These are phyloP conservation scores for Leccinum subtestaceum DNA, from an alignment of 768 basidiomycete species.

Conservation along the genomic window DNA sequence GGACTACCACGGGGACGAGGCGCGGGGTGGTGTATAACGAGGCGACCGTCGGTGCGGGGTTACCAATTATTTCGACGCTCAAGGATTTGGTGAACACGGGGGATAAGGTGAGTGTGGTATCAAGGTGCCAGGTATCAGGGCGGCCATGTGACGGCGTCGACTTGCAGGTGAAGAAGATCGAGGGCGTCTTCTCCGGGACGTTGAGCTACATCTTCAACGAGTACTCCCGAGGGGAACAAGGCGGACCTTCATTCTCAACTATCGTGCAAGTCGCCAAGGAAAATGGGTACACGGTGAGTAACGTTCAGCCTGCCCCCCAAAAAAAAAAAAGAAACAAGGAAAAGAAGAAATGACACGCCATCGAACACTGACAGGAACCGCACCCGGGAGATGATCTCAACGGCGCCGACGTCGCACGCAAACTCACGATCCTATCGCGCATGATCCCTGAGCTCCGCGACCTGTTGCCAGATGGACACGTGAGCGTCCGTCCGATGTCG, in stretches of 20 bases:
- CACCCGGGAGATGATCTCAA: constrained; percentile 97
- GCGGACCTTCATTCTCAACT: constrained; percentile 79
- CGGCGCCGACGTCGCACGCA: constrained; percentile 95
- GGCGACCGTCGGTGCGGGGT: constrained; percentile 91
- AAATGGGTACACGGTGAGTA: constrained; percentile 87
- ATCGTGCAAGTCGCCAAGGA: constrained; percentile 86
- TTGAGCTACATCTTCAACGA: constrained; percentile 99
- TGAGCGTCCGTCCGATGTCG: constrained; percentile 76
- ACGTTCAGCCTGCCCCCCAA: not conserved
- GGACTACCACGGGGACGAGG: constrained; percentile 17
- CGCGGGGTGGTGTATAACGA: constrained; percentile 75
- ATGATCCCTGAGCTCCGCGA: constrained; percentile 54
- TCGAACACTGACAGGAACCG: constrained; percentile 69
- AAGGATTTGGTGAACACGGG: constrained; percentile 92
- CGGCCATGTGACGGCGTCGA: not conserved
- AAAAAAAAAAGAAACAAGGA: not conserved
- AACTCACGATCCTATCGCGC: constrained; percentile 92
- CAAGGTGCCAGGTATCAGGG: not conserved
- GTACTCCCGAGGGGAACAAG: constrained; percentile 69
- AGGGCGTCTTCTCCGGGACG: constrained; percentile 97
- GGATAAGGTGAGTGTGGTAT: constrained; percentile 61
- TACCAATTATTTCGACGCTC: constrained; percentile 88
- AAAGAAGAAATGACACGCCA: constrained; percentile 25
- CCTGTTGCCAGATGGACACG: constrained; percentile 71
- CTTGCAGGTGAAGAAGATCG: constrained; percentile 76